Evolutionary conservation across 352 stramenopile species (phyloP), one percentile per base, ranked within the genome.

Genomic region (Pythium periplocum): DNA sequence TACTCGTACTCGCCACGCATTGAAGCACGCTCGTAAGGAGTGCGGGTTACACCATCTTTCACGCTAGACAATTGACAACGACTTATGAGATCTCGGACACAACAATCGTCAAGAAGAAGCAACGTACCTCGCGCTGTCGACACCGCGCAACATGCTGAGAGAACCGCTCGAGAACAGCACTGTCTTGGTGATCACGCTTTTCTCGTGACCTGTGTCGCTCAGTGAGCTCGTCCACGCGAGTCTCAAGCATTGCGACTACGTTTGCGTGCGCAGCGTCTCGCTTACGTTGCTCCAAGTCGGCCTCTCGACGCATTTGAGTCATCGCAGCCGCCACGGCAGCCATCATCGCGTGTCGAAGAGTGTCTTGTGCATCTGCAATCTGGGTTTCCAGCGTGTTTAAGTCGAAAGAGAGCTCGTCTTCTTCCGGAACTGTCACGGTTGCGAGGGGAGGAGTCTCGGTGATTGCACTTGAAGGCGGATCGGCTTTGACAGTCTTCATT

Each of bases 231-330:
- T 78, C 64, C 30, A 86, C 62, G 37, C 69, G 67, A 48, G 38
- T 70, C 67, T 83, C 40, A 7, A 86, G 57, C 41, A 79, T 71
- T 2, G 71, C 57, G 48, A 81, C 40, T 8, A 69, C 68, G 46
- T 70, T 86, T 12, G 64, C 51, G 43, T 87, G 66, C 30, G 65
- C 63, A 5, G 70, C 72, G n/a, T 64, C 57, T n/a, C 73, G 48
- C 49, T 86, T 81, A 55, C 69, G 71, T 7, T 71, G 66, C 54
- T 79, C 66, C 39, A 84, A 50, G 37, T 53, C 51, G 31, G 59
- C 54, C 11, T 61, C 63, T 11, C 58, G 51, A 12, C 48, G 46
- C 10, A 45, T 33, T 1, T 31, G 33, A 6, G 45, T 12, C 4
- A 46, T 56, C 31, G 51, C 44, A 17, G 54, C 57, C 5, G 41